Base-by-base conservation (phyloP, 306 rosid genomes). In the Malus orientalis region DNA sequence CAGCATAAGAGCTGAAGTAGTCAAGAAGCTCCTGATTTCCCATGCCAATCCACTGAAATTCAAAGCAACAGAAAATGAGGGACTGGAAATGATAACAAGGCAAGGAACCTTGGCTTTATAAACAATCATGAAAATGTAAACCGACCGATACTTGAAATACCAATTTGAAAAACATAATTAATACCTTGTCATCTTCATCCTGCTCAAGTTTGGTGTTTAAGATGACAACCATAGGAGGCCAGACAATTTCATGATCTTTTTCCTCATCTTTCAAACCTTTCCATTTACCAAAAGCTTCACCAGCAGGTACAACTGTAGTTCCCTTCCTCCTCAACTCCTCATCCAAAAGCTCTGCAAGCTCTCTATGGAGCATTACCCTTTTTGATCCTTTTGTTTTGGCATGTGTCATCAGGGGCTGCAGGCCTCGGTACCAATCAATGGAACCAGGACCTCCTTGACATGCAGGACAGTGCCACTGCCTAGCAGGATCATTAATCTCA, bases 401-500 rank as follows among this genome's bases (percentile, higher is more conserved):
- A 76, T 91, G 98, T 6, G 92, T 75, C 82, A 86, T 63, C 73
- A 93, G 65, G 55, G 98, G 97, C 86, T 88, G 95, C 84, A 93
- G 81, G 77, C 98, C 98, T 49, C 83, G 83, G 74, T 77, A 93
- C 98, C 98, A 89, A 60, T 93, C 97, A 81, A 93, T 93, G 69
- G 98, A 81, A 73, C 98, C 98, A 40, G 98, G 98, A 40, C 98
- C 97, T 51, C 85, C 80, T 84, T 91, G 88, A 81, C 98, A 93
- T 61, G 97, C 95, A 12, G 97, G 89, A 71, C 97, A 93, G 69
- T 93, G 98, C 98, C 98, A 93, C 89, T 88, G 91, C 86, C 97
- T 85, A 47, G 79, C 90, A 13, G 91, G 90, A 20, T 92, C 89
- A 74, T 70, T 83, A 1, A 92, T 84, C 70, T 87, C 82, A 0